Base-by-base conservation (phyloP, 1,284 basidiomycete genomes). In the Blastosporella zonata region DNA sequence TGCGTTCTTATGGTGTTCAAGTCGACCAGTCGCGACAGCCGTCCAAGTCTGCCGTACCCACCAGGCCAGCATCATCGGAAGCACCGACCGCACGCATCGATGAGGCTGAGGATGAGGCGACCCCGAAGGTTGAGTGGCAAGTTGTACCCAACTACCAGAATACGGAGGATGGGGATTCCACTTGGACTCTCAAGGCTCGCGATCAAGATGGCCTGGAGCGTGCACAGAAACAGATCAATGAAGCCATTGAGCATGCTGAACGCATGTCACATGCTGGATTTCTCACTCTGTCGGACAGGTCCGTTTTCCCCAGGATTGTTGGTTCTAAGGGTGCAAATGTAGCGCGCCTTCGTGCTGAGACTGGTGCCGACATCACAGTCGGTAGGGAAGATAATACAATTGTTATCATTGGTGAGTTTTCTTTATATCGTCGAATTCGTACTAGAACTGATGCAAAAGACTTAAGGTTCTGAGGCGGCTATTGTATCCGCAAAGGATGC, bases 261-360 rank as follows among this genome's bases (percentile, higher is more conserved):
- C 78, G 77, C 55, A 86, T 85, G 75, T 77, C 81, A 8, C 81
- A 83, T 56, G 80, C 88, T 56, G 89, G 90, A 6, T 90, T 87
- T 75, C 74, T 92, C 46, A 90, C 84, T 9, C 70, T 92, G 35
- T 71, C 80, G 31, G 85, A 92, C 62, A 84, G 90, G 60, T 75
- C 81, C 23, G 73, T 74, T 41, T 92, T 92, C 78, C 89, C 88
- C 12, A 78, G 90, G 59, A 93, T 96, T 59, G 92, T 96, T 53
- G 93, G 93, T 37, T 70, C 85, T 18, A 93, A 93, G 68, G 90
- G 88, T 43, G 70, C 90, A n/a, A 95, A 91, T 59, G 90, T 95
- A 50, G 75, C 84, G 43, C 84, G 91, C 47, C 77, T 96, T 41
- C 84, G 93, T 52, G 78, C 78, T 48, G 90, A 93, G 69, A 94